Evolutionary conservation across 345 rosid species (phyloP).

Genomic region (Gossypium bickii): DNA sequence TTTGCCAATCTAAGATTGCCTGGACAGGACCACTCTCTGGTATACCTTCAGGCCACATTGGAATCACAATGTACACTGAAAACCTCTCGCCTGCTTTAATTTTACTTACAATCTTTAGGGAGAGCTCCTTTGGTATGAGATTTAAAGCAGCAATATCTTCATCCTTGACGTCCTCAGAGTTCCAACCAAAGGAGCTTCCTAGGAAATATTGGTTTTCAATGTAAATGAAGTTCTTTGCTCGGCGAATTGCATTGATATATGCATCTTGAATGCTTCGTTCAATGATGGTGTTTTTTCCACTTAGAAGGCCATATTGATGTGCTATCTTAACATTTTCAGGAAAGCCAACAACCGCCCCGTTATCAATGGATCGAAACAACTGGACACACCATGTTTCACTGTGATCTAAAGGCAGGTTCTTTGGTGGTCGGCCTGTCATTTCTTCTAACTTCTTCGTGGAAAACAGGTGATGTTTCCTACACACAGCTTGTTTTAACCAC

Average conservation of each 20-base stretch:
- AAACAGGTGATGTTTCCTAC: conserved; percentile 22
- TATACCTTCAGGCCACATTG: conserved; percentile 86
- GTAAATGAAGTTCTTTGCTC: conserved; percentile 76
- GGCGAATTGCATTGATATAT: conserved; percentile 65
- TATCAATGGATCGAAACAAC: conserved; percentile 20
- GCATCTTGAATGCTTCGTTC: conserved; percentile 38
- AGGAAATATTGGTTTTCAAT: conserved; percentile 84
- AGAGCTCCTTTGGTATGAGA: conserved; percentile 73
- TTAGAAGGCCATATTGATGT: conserved; percentile 40
- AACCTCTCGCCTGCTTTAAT: conserved; percentile 74
- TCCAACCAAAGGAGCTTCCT: conserved; percentile 82
- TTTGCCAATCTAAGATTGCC: conserved; percentile 87
- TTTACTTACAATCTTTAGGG: conserved; percentile 68
- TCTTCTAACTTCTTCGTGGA: conserved; percentile 25
- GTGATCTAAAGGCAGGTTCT: neutral
- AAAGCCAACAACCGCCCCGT: conserved; percentile 12
- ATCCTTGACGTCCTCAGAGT: conserved; percentile 31
- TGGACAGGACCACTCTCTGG: conserved; percentile 66
- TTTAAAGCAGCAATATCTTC: conserved; percentile 59
- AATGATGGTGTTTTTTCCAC: conserved; percentile 55
- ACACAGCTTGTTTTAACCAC: conserved; percentile 60
- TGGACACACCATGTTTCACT: conserved; percentile 20
- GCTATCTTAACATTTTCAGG: neutral
- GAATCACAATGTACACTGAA: conserved; percentile 66
- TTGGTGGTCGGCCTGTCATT: conserved; percentile 17